Conservation (phyloP, 352 stramenopile genomes). For the Elongisporangium anandrum region DNA sequence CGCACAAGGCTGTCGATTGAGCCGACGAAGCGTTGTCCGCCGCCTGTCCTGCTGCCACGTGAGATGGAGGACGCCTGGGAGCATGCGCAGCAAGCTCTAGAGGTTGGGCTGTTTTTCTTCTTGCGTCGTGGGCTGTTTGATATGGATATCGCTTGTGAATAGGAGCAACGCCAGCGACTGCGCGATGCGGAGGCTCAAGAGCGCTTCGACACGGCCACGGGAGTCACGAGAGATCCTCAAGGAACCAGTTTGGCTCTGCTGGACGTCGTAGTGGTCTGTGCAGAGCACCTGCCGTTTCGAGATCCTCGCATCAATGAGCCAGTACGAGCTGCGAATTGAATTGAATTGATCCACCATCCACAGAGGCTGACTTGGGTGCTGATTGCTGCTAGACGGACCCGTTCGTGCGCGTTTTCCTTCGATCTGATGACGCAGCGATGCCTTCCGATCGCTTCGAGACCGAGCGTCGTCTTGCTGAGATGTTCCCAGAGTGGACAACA, state of each 20-base stretch:
- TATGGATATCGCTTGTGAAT: not conserved
- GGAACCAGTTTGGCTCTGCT: constrained; percentile 33
- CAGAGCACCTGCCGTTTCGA: constrained; percentile 41
- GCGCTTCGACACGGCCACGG: constrained; percentile 22
- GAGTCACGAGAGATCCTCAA: constrained; percentile 16
- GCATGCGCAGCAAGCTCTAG: constrained; percentile 15
- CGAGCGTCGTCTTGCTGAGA: constrained; percentile 36
- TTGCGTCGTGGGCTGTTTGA: not conserved
- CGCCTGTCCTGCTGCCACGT: constrained; percentile 24
- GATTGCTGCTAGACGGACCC: constrained; percentile 41
- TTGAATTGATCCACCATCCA: no score
- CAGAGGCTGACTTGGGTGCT: not conserved
- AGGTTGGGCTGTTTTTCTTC: constrained; percentile 14
- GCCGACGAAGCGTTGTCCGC: constrained; percentile 18
- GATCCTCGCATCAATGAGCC: constrained; percentile 35
- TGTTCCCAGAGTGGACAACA: constrained; percentile 36
- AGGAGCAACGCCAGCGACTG: constrained; percentile 22
- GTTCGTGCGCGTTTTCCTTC: constrained; percentile 40
- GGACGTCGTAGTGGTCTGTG: constrained; percentile 35
- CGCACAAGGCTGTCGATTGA: constrained; percentile 2
- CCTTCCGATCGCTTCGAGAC: constrained; percentile 15
- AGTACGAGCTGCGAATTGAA: constrained; percentile 15
- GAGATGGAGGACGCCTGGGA: constrained; percentile 26
- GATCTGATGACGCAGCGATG: not conserved
- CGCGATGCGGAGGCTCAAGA: constrained; percentile 14